Base-by-base conservation (phyloP, 441 rosid species). In the Melastoma candidum region DNA sequence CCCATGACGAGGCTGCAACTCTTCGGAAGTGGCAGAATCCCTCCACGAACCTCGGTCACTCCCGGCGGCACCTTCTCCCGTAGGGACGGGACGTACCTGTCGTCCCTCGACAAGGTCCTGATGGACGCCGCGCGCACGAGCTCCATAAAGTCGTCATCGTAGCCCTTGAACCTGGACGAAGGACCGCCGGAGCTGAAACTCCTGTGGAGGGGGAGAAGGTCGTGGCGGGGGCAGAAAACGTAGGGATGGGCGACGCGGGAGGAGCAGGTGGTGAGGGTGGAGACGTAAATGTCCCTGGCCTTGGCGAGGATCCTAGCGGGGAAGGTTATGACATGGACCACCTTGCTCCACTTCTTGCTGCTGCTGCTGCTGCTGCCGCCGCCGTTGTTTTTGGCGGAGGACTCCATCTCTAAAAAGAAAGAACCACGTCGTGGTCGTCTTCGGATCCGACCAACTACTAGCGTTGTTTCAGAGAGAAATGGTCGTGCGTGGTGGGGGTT, bases 111-210 rank as follows among this genome's bases (percentile, higher is more conserved):
- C 41, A 75, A 52, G 59, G 74, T 77, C 64, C 85, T 65, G 0
- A 70, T 79, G 0, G 92, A 84, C 0, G 92, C 97, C 11, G 87
- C 94, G 50, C 95, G 73, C 10, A 86, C 55, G 7, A 90, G 87
- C 58, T 86, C 87, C 27, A 70, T 69, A 49, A 70, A 78, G 68
- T 90, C 95, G 8, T 86, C 94, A 12, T 52, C 56, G 14, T 27
- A 41, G 8, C 58, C 68, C 0, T 41, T 58, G 0, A 76, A 58
- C 45, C 74, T 52, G 3, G 77, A 51, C 0, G 94, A 74, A 36
- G 41, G 8, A 11, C 69, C 53, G 12, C 56, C 63, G 64, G 22
- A 17, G 22, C 94, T 84, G 41, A 74, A 72, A 68, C 95, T 90
- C 75, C 88, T 73, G 0, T 0, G 22, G 22, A 17, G 22, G 22